A percentile compares a stretch with the other conserved stretches of the same genome.
phyloP scores from a whole-genome alignment of 2,329 filamentous ascomycete genomes.

The Fusarium liriodendri region DNA sequence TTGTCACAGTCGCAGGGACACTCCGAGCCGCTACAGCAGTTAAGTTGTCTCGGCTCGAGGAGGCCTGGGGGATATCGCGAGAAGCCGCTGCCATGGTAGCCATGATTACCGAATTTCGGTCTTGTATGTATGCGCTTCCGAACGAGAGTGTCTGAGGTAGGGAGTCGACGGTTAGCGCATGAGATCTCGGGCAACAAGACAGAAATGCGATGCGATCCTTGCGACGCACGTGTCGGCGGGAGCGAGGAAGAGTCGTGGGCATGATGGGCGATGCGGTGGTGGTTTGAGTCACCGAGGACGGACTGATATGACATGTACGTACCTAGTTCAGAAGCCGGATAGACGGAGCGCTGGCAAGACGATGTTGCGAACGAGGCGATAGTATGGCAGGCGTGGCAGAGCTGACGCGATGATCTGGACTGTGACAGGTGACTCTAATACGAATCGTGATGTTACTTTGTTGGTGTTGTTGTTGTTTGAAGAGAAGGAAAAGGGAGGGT shows the following conservation, averaged over 20 bases:
- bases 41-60: conserved; percentile 75
- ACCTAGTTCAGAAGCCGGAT: conserved; percentile 48
- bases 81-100: conserved; percentile 74
- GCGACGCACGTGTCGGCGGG: background rate
- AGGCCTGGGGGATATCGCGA: conserved; percentile 74
- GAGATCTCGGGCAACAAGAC: conserved; percentile 2
- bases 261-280: conserved; percentile 20
- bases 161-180: conserved; percentile 30
- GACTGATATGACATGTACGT: conserved; percentile 41
- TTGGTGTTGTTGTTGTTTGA: conserved; percentile 62
- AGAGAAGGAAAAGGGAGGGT: conserved; percentile 50
- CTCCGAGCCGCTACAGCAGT: conserved; percentile 77
- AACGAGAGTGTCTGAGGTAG: conserved; percentile 55
- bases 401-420: conserved; percentile 70
- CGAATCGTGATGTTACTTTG: conserved; percentile 63
- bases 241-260: conserved; percentile 20
- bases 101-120: conserved; percentile 61
- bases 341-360: conserved; percentile 41
- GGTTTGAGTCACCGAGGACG: conserved; percentile 40
- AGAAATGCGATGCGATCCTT: conserved; percentile 23
- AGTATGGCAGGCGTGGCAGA: conserved; percentile 47
- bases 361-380: conserved; percentile 42
- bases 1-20: conserved; percentile 70
- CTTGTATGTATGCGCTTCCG: conserved; percentile 55
- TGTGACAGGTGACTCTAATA: conserved; percentile 70